Evolutionary conservation across 164 flowering plant species (phyloP).

Genomic region (Piper betle): DNA sequence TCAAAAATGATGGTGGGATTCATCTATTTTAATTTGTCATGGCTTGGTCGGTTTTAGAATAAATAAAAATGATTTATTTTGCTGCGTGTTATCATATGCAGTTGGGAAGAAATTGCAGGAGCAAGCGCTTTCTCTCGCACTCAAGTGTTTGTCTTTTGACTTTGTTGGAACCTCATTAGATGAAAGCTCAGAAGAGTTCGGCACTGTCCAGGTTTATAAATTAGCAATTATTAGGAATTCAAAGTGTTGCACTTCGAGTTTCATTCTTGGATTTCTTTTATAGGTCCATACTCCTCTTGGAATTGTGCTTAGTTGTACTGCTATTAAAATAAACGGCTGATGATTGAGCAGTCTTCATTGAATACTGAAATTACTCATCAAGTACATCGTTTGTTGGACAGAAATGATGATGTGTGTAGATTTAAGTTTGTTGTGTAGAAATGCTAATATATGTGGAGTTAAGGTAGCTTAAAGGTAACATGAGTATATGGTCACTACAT

Average conservation of each 20-base stretch:
- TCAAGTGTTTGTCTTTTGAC: slow-evolving; percentile 86
- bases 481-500: too few relatives aligned
- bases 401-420: too few relatives aligned
- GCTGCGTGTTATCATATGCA: slow-evolving; percentile 20
- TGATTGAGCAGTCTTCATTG: too few relatives aligned
- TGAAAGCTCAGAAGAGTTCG: slow-evolving; percentile 99
- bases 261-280: background rate
- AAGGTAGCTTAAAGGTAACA: too few relatives aligned
- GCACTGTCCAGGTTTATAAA: slow-evolving; percentile 74
- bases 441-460: too few relatives aligned
- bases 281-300: background rate
- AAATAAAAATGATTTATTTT: slow-evolving; percentile 3
- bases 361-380: too few relatives aligned
- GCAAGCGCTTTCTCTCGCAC: slow-evolving; percentile 71
- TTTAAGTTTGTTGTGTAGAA: too few relatives aligned
- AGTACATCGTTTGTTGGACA: too few relatives aligned
- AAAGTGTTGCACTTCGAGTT: background rate
- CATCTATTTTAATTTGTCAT: background rate
- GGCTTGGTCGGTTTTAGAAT: background rate
- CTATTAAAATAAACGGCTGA: too few relatives aligned
- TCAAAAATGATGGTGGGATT: slow-evolving; percentile 69
- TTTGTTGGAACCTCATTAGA: slow-evolving; percentile 95
- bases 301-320: too few relatives aligned
- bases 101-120: slow-evolving; percentile 62
- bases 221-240: too few relatives aligned